phyloP scores from a whole-genome alignment of 306 rosid genomes.

The Nissolia schottii region DNA sequence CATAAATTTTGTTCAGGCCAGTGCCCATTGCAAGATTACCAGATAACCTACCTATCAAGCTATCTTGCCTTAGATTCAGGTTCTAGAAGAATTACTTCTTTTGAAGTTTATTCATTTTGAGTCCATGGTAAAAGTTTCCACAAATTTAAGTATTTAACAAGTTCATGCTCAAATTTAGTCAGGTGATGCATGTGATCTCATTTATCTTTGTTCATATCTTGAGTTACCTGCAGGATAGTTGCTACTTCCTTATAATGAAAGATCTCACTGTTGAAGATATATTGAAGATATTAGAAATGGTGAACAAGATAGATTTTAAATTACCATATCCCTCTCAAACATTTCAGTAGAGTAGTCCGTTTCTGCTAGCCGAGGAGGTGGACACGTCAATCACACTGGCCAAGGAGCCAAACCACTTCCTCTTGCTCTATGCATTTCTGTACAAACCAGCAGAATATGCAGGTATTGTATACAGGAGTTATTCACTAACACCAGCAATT shows the following conservation, averaged over 20 bases:
- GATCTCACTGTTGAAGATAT: not conserved
- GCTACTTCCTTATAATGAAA: not conserved
- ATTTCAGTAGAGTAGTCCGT: slow-evolving; percentile 56
- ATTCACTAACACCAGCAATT: not conserved
- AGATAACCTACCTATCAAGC: not conserved
- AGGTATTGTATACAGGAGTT: not conserved
- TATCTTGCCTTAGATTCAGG: not conserved
- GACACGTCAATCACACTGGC: slow-evolving; percentile 67
- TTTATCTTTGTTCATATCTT: not conserved
- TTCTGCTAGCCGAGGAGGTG: slow-evolving; percentile 79
- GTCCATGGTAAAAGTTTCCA: not conserved
- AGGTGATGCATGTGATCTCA: not conserved
- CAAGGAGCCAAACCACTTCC: slow-evolving; percentile 82
- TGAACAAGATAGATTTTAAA: not conserved
- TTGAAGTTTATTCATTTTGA: not conserved
- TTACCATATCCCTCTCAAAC: slow-evolving; percentile 69
- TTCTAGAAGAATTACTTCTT: not conserved
- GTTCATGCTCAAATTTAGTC: not conserved
- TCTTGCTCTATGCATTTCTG: slow-evolving; percentile 58
- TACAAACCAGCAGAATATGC: slow-evolving; percentile 19
- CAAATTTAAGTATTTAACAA: not conserved
- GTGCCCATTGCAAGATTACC: not conserved
- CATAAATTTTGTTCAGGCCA: slow-evolving; percentile 11
- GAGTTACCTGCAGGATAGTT: too few relatives aligned
- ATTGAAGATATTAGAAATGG: not conserved